A percentile compares a stretch with the other conserved stretches of the same genome.
phyloP scores from a whole-genome alignment of 2,329 filamentous ascomycete species.

The Microdochium bolleyi region DNA sequence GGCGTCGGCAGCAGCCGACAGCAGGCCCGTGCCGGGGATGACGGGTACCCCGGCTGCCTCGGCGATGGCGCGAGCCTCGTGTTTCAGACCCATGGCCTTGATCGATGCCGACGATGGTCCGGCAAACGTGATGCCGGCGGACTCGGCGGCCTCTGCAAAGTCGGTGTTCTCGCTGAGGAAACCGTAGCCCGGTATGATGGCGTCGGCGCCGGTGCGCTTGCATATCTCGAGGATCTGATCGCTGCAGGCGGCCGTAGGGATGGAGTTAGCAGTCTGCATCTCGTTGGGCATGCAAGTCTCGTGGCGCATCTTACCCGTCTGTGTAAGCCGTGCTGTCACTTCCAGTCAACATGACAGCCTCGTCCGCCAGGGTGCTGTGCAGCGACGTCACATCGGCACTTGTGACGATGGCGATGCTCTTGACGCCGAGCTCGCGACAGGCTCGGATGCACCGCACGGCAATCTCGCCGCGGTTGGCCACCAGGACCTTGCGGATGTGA shows the following conservation, averaged over 20 bases:
- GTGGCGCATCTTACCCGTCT: conserved; percentile 9
- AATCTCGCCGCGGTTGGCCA: conserved; percentile 19
- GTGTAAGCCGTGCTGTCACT: conserved; percentile 9
- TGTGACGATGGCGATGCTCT: conserved; percentile 9
- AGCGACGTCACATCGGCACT: conserved; percentile 9
- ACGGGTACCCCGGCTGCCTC: conserved; percentile 19
- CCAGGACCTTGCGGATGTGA: neutral
- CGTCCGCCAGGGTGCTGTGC: conserved; percentile 12
- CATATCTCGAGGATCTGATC: conserved; percentile 2
- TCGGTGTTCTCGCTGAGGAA: conserved; percentile 4
- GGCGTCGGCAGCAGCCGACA: conserved; percentile 18
- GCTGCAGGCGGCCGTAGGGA: neutral
- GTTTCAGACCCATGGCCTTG: conserved; percentile 25
- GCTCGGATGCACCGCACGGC: conserved; percentile 13
- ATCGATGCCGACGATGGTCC: conserved; percentile 1
- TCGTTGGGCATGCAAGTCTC: no score
- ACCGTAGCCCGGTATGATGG: conserved; percentile 11
- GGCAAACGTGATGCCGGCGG: conserved; percentile 1
- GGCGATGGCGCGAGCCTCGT: conserved; percentile 25
- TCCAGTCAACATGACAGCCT: conserved; percentile 7
- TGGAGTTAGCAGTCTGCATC: no score
- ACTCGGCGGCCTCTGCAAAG: neutral
- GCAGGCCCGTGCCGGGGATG: conserved; percentile 23
- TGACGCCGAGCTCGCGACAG: conserved; percentile 7
- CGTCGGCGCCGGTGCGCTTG: conserved; percentile 11